These are phyloP conservation scores for Colletotrichum lindemuthianum DNA, from an alignment of 2,329 filamentous ascomycete species.

Conservation along the genomic window DNA sequence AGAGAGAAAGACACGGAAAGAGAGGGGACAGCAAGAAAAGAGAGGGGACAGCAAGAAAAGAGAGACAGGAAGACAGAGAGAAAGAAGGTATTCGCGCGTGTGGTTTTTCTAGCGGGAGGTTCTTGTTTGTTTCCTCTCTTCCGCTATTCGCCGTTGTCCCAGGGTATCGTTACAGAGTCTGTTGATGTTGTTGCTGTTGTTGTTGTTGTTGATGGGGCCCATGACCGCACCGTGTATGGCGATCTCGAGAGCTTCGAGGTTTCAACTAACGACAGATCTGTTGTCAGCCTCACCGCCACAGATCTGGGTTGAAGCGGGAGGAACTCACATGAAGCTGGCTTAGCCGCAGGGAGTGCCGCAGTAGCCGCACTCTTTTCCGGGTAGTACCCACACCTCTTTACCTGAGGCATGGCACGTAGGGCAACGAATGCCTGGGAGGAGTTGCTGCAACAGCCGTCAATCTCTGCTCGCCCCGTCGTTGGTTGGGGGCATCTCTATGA, in stretches of 20 bases:
- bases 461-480: constrained; percentile 1
- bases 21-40: too few species aligned
- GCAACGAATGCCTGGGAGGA: constrained; percentile 62
- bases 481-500: constrained; percentile 4
- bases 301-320: constrained; percentile 10
- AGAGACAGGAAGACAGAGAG: too few species aligned
- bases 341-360: constrained; percentile 58
- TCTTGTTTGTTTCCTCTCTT: constrained; percentile 10
- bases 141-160: constrained; percentile 33
- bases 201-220: constrained; percentile 13
- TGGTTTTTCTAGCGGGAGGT: too few species aligned
- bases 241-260: constrained; percentile 13
- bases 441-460: constrained; percentile 37
- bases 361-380: constrained; percentile 60
- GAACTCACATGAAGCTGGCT: constrained; percentile 29
- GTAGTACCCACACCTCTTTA: constrained; percentile 66
- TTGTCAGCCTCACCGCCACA: constrained; percentile 28
- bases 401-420: constrained; percentile 60
- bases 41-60: too few species aligned
- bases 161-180: constrained; percentile 31
- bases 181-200: neutral
- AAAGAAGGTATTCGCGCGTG: too few species aligned
- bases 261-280: neutral
- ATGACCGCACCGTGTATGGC: constrained; percentile 17
- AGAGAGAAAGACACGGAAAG: too few species aligned